Base-by-base conservation (phyloP, 1,284 basidiomycete genomes). In the Cutaneotrichosporon cavernicola region DNA sequence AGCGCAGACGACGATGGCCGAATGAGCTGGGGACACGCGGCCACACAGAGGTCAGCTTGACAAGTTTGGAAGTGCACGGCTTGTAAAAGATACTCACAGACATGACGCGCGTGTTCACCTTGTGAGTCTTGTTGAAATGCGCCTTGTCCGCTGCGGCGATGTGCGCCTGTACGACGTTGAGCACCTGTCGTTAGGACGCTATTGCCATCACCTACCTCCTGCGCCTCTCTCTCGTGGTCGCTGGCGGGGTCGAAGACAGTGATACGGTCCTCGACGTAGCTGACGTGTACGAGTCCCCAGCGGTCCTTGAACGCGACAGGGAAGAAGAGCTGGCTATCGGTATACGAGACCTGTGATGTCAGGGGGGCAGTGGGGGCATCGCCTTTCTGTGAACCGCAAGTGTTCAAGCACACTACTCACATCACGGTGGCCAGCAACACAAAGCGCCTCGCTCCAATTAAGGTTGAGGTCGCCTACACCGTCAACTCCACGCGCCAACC, bases 301-400 rank as follows among this genome's bases (percentile, higher is more conserved):
- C 51, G 30, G 18, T 31, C 30, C 31, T 18, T 14, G 16, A 53
- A n/a, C 16, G 30, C 7, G 18, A n/a, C 51, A 2, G 51, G 51
- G 30, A 53, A 53, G 51, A 53, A 53, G 14, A 53, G 26, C 51
- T 53, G 51, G 26, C 26, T 34, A 31, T 53, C 51, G 51, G 51
- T 53, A 18, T 53, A 53, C 51, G 51, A 53, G 4, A 53, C 51
- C 51, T 53, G 51, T 53, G 43, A 18, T 11, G 51, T 53, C 31
- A 53, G 51, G 31, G 14, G 6, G 14, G 8, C 16, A 31, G 26
- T 26, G 26, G 26, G 26, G 26, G 26, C 3, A 3, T 26, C 26
- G 26, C 26, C 26, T 1, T 26, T 26, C 26, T 26, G 26, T 26
- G 26, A 26, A 26, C 26, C 26, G 2, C 26, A 26, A 26, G 26